Evolutionary conservation across 2,329 filamentous ascomycete genomes (phyloP), one percentile per base, ranked within the genome.

Genomic region (Ceratocystis variospora): DNA sequence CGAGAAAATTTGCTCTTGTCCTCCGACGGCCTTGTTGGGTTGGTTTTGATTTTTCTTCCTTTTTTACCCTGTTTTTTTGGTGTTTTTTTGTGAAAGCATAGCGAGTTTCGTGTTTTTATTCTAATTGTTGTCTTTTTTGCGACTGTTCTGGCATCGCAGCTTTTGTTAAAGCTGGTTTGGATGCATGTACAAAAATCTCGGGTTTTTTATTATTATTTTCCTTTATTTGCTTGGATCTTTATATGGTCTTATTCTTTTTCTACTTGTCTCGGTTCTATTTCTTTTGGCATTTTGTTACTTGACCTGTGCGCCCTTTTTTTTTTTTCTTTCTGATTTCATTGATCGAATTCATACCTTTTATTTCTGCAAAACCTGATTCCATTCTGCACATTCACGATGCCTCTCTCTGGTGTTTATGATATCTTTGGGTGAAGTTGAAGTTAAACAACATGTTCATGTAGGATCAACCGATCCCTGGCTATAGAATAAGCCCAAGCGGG

Each of bases 11-110:
- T 41, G 12, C 37, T 41, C 12, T 41, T 41, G 10, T 41, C 37
- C 37, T 12, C 1, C 37, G 10, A 41, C 37, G 3, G 37, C 37
- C 37, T 41, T 12, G 37, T 41, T 41, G 37, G 12, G 37, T 5
- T 41, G 37, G 37, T 5, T 41, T 41, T 41, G 10, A 68, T 69
- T 70, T 64, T 46, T 67, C 61, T 64, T 70, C 61, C 69, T 62
- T 66, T 69, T 62, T 70, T 53, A 6, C n/a, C 25, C 8, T 55
- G 5, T 67, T 69, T 70, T 69, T 71, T 68, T 71, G 69, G 62
- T 59, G 63, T 48, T 70, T 70, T 70, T 72, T 70, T 72, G 61
- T 72, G 73, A 41, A 41, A 74, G 75, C 75, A 77, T 77, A 77
- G 76, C 76, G 76, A 75, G 71, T 68, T 77, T 74, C 67, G 67